phyloP scores from a whole-genome alignment of 2,329 filamentous ascomycete genomes.

The Talaromyces verruculosus region DNA sequence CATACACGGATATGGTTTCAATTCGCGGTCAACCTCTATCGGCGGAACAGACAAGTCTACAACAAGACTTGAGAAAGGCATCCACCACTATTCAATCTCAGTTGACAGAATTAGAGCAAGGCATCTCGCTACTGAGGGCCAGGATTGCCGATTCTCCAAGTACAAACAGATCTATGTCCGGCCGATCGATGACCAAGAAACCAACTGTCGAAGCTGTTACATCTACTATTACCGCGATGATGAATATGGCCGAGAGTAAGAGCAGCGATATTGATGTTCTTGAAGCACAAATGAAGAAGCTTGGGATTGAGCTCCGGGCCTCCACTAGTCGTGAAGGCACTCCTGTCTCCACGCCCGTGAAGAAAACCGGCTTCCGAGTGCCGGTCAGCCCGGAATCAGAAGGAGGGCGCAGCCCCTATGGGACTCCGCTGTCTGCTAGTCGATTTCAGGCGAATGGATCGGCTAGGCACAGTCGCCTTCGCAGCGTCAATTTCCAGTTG shows the following conservation, averaged over 20 bases:
- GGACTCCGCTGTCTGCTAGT: conserved; percentile 43
- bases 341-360: conserved; percentile 39
- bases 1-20: conserved; percentile 67
- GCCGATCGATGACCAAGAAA: conserved; percentile 48
- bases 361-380: conserved; percentile 34
- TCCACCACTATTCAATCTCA: conserved; percentile 72
- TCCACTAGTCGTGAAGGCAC: conserved; percentile 38
- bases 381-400: conserved; percentile 40
- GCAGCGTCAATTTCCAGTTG: conserved; percentile 31
- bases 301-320: conserved; percentile 52
- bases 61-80: conserved; percentile 76
- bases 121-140: conserved; percentile 73
- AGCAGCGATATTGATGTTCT: conserved; percentile 88
- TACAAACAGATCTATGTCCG: conserved; percentile 43
- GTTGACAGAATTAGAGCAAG: conserved; percentile 76
- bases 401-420: conserved; percentile 39
- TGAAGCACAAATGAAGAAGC: conserved; percentile 78
- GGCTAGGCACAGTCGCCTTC: conserved; percentile 34
- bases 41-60: conserved; percentile 78
- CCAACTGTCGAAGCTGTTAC: conserved; percentile 91
- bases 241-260: conserved; percentile 84
- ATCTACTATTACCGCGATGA: conserved; percentile 90
- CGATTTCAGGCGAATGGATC: conserved; percentile 39
- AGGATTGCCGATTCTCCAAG: conserved; percentile 63
- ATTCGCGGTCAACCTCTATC: conserved; percentile 73